phyloP scores from a whole-genome alignment of 768 basidiomycete species.

The Tylopilus intermedius region DNA sequence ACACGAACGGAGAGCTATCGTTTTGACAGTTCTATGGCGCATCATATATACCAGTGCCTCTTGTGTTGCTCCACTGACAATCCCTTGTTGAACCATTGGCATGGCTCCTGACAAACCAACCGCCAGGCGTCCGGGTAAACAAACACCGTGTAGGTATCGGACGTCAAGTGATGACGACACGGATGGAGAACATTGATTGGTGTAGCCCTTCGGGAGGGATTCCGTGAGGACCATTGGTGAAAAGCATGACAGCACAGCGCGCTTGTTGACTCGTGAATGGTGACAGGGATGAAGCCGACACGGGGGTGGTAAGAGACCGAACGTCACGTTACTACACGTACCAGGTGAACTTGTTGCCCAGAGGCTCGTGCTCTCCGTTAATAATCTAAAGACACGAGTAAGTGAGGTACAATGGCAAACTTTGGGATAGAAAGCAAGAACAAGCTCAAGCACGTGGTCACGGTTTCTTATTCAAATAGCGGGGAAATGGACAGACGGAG shows the following conservation, averaged over 20 bases:
- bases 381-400: background rate
- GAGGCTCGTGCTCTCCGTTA: background rate
- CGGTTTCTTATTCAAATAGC: background rate
- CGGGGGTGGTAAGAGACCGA: background rate
- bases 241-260: background rate
- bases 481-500: background rate
- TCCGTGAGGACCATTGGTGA: conserved; percentile 6
- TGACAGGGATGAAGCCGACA: background rate
- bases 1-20: background rate
- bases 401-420: background rate
- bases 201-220: background rate
- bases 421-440: background rate
- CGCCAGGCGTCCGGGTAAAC: conserved; percentile 9
- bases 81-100: conserved; percentile 9
- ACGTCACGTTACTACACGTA: background rate
- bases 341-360: background rate
- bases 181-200: background rate
- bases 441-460: background rate
- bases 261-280: background rate
- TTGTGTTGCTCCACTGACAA: conserved; percentile 1
- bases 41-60: conserved; percentile 13
- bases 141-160: conserved; percentile 1
- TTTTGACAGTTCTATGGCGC: background rate
- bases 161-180: background rate
- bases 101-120: conserved; percentile 15